Percentiles rank a stretch among this genome's conserved stretches.
Evolutionary conservation across 1,284 basidiomycete species (phyloP).

Genomic region (Fomes fomentarius): DNA sequence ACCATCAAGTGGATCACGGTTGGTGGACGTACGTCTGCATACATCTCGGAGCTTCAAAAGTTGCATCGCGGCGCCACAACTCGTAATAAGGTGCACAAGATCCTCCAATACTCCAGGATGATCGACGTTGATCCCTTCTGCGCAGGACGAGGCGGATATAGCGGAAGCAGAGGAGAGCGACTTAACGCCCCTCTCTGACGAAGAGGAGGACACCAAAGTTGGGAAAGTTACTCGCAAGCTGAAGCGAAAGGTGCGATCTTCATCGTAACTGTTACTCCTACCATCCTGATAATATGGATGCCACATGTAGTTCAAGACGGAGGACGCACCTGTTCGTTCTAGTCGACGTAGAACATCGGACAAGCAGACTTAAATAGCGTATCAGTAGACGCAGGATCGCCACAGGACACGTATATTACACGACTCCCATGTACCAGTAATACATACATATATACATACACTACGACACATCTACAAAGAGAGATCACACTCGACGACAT

Average conservation of each 20-base stretch:
- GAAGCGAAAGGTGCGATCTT: conserved; percentile 29
- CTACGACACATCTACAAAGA: background rate
- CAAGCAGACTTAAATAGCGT: background rate
- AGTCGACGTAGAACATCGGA: conserved; percentile 4
- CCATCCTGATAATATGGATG: background rate
- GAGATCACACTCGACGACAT: background rate
- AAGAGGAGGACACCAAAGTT: conserved; percentile 22
- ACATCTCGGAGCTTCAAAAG: conserved; percentile 69
- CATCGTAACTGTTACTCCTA: background rate
- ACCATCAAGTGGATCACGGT: conserved; percentile 82
- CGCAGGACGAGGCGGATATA: conserved; percentile 6
- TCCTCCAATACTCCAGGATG: too few relatives aligned
- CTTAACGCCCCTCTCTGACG: conserved; percentile 35
- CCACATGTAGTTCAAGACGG: conserved; percentile 4
- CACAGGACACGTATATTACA: background rate
- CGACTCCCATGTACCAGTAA: background rate
- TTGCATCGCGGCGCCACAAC: conserved; percentile 23
- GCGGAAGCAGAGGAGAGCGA: conserved; percentile 34
- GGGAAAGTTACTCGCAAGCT: conserved; percentile 13
- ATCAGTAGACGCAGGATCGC: background rate
- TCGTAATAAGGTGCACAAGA: background rate
- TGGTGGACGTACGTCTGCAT: conserved; percentile 81
- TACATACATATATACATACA: background rate
- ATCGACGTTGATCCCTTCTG: background rate
- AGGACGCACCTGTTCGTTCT: background rate